A percentile compares a stretch with the other conserved stretches of the same genome.
Evolutionary conservation across 371 early-diverging fungal genomes (phyloP).

Genomic region (Lichtheimia ornata): DNA sequence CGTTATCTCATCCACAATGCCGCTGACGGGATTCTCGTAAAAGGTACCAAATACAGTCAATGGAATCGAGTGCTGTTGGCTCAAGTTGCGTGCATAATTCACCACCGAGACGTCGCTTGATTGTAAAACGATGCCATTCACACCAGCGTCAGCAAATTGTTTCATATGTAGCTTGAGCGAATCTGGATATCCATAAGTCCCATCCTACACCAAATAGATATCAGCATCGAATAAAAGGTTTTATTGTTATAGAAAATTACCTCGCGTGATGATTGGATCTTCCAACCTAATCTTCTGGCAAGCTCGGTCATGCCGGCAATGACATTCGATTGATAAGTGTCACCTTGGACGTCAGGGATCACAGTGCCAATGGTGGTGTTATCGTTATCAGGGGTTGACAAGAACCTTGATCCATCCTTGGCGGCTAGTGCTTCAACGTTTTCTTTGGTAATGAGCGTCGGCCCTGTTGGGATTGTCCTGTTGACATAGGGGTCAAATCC

Average conservation of each 20-base stretch:
- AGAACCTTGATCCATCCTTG: not conserved
- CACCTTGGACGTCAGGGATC: constrained; percentile 19
- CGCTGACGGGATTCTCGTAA: constrained; percentile 13
- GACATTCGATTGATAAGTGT: constrained; percentile 29
- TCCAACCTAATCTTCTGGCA: constrained; percentile 32
- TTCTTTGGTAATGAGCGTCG: constrained; percentile 24
- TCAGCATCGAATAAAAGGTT: not conserved
- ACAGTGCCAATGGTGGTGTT: constrained; percentile 18
- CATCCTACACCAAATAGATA: not conserved
- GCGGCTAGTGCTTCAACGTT: constrained; percentile 26
- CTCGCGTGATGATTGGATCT: constrained; percentile 17
- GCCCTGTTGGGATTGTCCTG: constrained; percentile 37
- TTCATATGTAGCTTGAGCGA: constrained; percentile 4
- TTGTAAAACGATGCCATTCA: constrained; percentile 23
- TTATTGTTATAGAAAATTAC: constrained; percentile 7
- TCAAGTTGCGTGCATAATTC: constrained; percentile 7
- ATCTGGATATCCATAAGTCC: not conserved
- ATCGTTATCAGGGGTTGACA: no score
- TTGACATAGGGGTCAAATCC: constrained; percentile 34
- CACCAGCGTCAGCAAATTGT: constrained; percentile 3
- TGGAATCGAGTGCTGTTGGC: constrained; percentile 1
- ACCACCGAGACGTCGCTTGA: constrained; percentile 19
- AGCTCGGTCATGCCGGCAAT: constrained; percentile 28
- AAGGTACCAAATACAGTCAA: constrained; percentile 17
- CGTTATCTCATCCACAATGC: no score